These are phyloP conservation scores for Isabelozyma pseudorhagii DNA, from an alignment of 805 yeast genomes.

Conservation along the genomic window DNA sequence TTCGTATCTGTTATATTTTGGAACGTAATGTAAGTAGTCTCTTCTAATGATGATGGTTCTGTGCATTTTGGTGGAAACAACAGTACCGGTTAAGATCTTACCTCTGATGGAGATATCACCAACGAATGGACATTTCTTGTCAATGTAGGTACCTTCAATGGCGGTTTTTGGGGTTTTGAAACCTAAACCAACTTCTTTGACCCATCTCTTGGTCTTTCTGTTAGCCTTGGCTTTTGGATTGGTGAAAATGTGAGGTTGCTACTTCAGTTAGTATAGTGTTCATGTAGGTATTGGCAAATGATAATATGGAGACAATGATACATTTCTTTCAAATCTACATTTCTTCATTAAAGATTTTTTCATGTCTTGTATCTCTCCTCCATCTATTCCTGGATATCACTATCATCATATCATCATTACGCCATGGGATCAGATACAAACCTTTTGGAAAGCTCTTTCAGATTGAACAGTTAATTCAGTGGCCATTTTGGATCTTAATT, in stretches of 20 bases:
- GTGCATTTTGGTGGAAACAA: conserved; percentile 99
- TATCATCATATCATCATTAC: not conserved
- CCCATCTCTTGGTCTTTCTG: conserved; percentile 99
- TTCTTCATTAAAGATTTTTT: not conserved
- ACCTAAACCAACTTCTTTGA: conserved; percentile 99
- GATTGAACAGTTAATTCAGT: conserved; percentile 99
- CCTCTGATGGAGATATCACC: conserved; percentile 99
- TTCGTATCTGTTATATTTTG: conserved; percentile 99
- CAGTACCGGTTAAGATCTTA: conserved; percentile 98
- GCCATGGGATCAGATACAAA: conserved; percentile 42
- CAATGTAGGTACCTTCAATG: conserved; percentile 97
- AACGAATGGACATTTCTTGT: conserved; percentile 99
- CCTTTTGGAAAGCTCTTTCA: conserved; percentile 99
- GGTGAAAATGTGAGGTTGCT: conserved; percentile 99
- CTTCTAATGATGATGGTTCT: conserved; percentile 99
- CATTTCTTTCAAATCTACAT: no score
- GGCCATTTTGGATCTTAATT: conserved; percentile 66
- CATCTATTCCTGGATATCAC: not conserved
- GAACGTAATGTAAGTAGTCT: conserved; percentile 99
- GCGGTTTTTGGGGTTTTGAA: conserved; percentile 99
- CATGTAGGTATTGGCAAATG: not conserved
- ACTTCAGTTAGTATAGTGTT: conserved; percentile 36
- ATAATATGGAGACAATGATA: not conserved
- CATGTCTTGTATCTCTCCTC: not conserved
- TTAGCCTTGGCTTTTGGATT: conserved; percentile 99